Evolutionary conservation across 2,329 filamentous ascomycete genomes (phyloP).

Genomic region (Fusarium coicis): DNA sequence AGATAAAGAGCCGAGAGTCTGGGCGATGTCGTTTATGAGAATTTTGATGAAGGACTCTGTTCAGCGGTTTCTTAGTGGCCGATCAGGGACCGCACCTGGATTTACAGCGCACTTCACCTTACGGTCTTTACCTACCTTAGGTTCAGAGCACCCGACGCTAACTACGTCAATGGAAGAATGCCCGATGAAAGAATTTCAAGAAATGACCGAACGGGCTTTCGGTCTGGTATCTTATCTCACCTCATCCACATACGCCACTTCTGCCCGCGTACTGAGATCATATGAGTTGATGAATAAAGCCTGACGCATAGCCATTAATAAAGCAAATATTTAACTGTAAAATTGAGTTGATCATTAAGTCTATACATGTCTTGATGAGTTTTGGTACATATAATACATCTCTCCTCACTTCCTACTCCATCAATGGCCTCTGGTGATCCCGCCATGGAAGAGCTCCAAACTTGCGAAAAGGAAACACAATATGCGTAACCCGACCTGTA

Average conservation of each 20-base stretch:
- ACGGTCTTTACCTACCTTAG: background rate
- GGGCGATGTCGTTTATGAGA: constrained; percentile 33
- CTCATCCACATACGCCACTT: background rate
- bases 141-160: background rate
- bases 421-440: constrained; percentile 56
- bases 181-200: constrained; percentile 25
- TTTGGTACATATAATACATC: constrained; percentile 1
- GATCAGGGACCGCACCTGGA: constrained; percentile 8
- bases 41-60: constrained; percentile 29
- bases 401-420: constrained; percentile 12
- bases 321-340: no score
- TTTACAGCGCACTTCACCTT: constrained; percentile 6
- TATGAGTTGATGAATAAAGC: background rate
- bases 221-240: constrained; percentile 14
- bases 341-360: background rate
- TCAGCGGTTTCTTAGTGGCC: constrained; percentile 26
- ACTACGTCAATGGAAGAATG: background rate
- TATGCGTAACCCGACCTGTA: constrained; percentile 76
- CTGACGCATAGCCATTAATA: background rate
- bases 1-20: constrained; percentile 25
- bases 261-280: background rate
- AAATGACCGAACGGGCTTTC: background rate
- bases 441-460: constrained; percentile 68
- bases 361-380: background rate
- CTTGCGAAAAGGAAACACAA: constrained; percentile 75